Conservation (phyloP, 2,329 filamentous ascomycete species). For the Trichophaea hybrida region DNA sequence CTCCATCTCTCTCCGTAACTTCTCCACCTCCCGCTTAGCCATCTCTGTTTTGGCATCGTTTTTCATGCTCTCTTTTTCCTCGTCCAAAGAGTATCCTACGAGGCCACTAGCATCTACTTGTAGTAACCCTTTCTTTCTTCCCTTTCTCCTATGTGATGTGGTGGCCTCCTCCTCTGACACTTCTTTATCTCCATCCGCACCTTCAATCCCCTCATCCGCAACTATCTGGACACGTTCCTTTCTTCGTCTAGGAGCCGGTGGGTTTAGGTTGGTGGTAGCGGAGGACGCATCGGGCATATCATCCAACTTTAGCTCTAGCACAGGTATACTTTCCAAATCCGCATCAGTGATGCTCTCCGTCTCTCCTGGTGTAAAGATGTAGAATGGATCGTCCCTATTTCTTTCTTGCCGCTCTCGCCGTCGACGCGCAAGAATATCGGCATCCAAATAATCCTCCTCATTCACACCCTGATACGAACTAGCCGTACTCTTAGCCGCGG, state of each 20-base stretch:
- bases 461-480: conserved; percentile 46
- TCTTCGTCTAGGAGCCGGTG: conserved; percentile 31
- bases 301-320: conserved; percentile 89
- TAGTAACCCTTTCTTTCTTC: conserved; percentile 50
- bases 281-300: conserved; percentile 29
- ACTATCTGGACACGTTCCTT: conserved; percentile 53
- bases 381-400: conserved; percentile 89
- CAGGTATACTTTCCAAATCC: conserved; percentile 88
- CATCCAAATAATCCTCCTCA: conserved; percentile 53
- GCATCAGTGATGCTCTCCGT: conserved; percentile 39
- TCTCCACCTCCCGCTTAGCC: conserved; percentile 79
- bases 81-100: conserved; percentile 54
- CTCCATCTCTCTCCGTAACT: conserved; percentile 77
- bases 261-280: conserved; percentile 23
- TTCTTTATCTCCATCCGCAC: conserved; percentile 38
- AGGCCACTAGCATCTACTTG: conserved; percentile 80
- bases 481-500: conserved; percentile 13
- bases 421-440: conserved; percentile 57
- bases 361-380: conserved; percentile 43
- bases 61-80: conserved; percentile 48
- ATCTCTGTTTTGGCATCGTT: conserved; percentile 81
- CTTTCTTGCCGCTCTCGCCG: conserved; percentile 65
- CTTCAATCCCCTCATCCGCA: conserved; percentile 55
- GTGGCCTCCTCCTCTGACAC: conserved; percentile 25
- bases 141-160: conserved; percentile 25